Conservation (phyloP, 768 basidiomycete genomes). For the Lactarius psammicola region DNA sequence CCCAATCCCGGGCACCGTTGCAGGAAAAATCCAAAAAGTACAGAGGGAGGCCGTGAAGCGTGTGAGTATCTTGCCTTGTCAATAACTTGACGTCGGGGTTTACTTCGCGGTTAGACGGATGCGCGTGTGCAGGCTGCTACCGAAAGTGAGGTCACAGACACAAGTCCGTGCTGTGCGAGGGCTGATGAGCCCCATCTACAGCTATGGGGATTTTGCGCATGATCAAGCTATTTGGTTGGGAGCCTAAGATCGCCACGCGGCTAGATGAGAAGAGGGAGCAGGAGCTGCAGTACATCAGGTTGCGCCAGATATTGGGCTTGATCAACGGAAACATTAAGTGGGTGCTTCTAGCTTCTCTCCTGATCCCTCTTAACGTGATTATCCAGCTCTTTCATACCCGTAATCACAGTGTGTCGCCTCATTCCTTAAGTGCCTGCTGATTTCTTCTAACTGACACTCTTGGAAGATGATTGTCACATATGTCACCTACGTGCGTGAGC, state of each 20-base stretch:
- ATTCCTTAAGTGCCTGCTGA: neutral
- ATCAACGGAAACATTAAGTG: slow-evolving; percentile 37
- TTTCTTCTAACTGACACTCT: neutral
- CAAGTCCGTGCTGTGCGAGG: neutral
- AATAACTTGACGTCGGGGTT: neutral
- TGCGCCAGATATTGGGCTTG: slow-evolving; percentile 37
- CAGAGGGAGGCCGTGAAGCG: no score
- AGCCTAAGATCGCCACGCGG: no score
- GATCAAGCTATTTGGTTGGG: no score
- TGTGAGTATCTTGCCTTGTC: slow-evolving; percentile 6
- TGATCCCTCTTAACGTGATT: neutral
- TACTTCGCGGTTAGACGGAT: slow-evolving; percentile 40
- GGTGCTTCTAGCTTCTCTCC: no score
- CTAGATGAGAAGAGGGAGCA: slow-evolving; percentile 38
- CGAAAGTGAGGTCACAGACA: slow-evolving; percentile 35
- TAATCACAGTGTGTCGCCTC: slow-evolving; percentile 34
- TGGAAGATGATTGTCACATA: slow-evolving; percentile 38
- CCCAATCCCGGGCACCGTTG: slow-evolving; percentile 44
- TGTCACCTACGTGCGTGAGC: slow-evolving; percentile 33
- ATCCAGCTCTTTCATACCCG: slow-evolving; percentile 39
- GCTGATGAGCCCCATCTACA: slow-evolving; percentile 22
- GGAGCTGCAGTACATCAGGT: slow-evolving; percentile 40
- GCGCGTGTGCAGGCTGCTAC: slow-evolving; percentile 46
- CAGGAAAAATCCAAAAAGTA: slow-evolving; percentile 37
- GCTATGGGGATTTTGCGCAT: slow-evolving; percentile 40